A percentile compares a stretch with the other conserved stretches of the same genome.
Conservation (phyloP, 305 asterid genomes). For the Euphrasia arctica region DNA sequence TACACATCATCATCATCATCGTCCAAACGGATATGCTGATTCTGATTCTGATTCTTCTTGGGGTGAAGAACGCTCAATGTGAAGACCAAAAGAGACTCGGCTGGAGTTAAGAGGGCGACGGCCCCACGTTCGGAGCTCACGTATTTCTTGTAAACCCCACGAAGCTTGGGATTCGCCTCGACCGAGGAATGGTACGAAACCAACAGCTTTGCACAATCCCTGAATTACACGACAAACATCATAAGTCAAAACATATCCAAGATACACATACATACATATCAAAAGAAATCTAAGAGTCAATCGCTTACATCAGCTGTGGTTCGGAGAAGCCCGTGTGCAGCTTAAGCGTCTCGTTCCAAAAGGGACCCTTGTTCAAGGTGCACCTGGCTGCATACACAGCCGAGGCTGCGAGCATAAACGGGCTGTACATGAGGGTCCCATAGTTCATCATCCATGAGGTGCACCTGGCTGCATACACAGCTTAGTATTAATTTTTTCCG, state of each 20-base stretch:
- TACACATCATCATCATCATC: not conserved
- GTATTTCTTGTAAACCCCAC: slow-evolving; percentile 60
- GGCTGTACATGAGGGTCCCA: slow-evolving; percentile 46
- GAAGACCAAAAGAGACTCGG: slow-evolving; percentile 42
- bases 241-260: not conserved
- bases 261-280: not conserved
- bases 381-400: slow-evolving; percentile 86
- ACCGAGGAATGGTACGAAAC: slow-evolving; percentile 49
- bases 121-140: slow-evolving; percentile 41
- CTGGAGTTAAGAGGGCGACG: slow-evolving; percentile 62
- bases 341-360: slow-evolving; percentile 78
- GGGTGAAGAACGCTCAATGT: not conserved
- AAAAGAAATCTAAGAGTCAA: no score
- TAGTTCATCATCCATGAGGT: slow-evolving; percentile 56
- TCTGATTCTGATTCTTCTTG: not conserved
- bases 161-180: slow-evolving; percentile 40
- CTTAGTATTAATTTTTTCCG: no score
- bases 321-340: slow-evolving; percentile 73
- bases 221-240: slow-evolving; percentile 12
- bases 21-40: not conserved
- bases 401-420: slow-evolving; percentile 88
- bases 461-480: no score
- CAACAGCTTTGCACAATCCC: slow-evolving; percentile 69
- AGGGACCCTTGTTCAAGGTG: slow-evolving; percentile 46
- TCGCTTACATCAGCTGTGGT: slow-evolving; percentile 52